Percentiles rank a stretch among this genome's conserved stretches.
Conservation (phyloP, 1,284 basidiomycete species). For the Apiotrichum domesticum region DNA sequence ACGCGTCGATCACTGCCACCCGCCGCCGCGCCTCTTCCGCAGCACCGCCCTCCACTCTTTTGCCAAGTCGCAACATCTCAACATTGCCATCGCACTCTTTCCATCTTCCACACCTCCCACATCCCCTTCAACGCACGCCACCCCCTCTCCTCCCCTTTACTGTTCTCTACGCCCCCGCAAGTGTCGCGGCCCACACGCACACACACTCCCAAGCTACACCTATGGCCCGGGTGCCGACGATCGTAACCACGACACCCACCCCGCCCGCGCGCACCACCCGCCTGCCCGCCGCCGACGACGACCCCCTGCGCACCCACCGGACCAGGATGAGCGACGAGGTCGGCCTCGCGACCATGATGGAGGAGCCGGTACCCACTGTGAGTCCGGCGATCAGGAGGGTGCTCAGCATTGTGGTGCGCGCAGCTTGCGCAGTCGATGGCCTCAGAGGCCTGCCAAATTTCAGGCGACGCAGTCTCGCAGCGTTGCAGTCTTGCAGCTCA, state of each 20-base stretch:
- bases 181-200: background rate
- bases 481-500: too few species aligned
- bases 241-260: constrained; percentile 15
- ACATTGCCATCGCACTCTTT: too few species aligned
- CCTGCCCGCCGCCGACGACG: constrained; percentile 3
- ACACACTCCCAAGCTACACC: background rate
- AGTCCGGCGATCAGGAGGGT: background rate
- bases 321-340: constrained; percentile 24
- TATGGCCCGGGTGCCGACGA: constrained; percentile 9
- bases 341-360: constrained; percentile 31
- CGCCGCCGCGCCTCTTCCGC: too few species aligned
- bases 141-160: too few species aligned
- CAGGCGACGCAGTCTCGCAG: too few species aligned
- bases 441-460: too few species aligned
- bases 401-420: background rate
- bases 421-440: too few species aligned
- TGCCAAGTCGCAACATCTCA: too few species aligned
- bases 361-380: constrained; percentile 20
- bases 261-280: constrained; percentile 7
- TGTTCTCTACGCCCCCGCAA: background rate
- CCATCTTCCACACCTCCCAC: background rate
- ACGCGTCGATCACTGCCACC: too few species aligned
- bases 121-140: too few species aligned
- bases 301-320: constrained; percentile 3
- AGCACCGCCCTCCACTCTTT: too few species aligned